Conservation (phyloP, 768 basidiomycete species). For the Megacollybia marginata region DNA sequence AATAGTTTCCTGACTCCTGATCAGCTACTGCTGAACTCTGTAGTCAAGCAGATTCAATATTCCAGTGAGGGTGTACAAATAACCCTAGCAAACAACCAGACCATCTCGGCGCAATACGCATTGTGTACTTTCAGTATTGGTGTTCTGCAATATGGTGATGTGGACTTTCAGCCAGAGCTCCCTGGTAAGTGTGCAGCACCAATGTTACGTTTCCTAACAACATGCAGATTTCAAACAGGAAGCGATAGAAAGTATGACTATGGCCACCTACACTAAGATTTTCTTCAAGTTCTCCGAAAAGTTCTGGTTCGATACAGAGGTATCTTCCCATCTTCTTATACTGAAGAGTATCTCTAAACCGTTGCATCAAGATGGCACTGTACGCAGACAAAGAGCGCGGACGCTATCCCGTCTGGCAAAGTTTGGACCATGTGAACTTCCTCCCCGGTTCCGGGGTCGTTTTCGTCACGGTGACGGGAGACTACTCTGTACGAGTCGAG, state of each 20-base stretch:
- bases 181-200: conserved; percentile 24
- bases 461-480: conserved; percentile 48
- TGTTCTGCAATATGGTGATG: conserved; percentile 59
- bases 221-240: conserved; percentile 47
- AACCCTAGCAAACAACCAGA: conserved; percentile 33
- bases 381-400: conserved; percentile 39
- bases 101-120: conserved; percentile 46
- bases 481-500: conserved; percentile 54
- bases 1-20: conserved; percentile 38
- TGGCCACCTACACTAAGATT: conserved; percentile 66
- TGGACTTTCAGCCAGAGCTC: conserved; percentile 45
- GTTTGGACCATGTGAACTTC: conserved; percentile 32
- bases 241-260: conserved; percentile 53
- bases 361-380: conserved; percentile 21
- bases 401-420: conserved; percentile 24
- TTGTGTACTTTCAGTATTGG: conserved; percentile 66
- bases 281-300: conserved; percentile 56
- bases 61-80: conserved; percentile 39
- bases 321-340: conserved; percentile 3
- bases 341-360: neutral
- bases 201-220: neutral
- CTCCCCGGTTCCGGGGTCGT: conserved; percentile 54
- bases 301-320: conserved; percentile 51
- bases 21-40: conserved; percentile 44
- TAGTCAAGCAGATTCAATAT: conserved; percentile 40